A percentile compares a stretch with the other conserved stretches of the same genome.
phyloP scores from a whole-genome alignment of 371 early-diverging fungal genomes.

The Mucor racemosus region DNA sequence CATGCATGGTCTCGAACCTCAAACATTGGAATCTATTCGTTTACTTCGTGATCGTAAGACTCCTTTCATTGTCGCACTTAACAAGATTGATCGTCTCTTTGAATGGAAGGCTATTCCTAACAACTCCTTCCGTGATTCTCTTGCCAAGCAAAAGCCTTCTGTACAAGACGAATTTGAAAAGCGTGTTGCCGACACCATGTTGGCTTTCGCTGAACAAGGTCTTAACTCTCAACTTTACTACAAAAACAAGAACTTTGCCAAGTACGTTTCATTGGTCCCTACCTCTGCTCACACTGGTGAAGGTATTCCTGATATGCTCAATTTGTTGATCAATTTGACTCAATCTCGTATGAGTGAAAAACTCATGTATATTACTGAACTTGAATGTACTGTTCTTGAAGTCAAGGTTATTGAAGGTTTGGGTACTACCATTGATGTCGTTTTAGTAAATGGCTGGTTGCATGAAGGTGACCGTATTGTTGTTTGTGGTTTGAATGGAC shows the following conservation, averaged over 20 bases:
- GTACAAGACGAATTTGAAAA: conserved; percentile 92
- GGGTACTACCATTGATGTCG: conserved; percentile 99
- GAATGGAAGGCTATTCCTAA: conserved; percentile 93
- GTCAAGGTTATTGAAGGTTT: conserved; percentile 99
- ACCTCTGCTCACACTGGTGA: conserved; percentile 99
- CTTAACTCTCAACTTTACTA: conserved; percentile 96
- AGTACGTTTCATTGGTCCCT: conserved; percentile 98
- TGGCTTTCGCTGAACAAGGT: conserved; percentile 98
- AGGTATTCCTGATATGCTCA: conserved; percentile 98
- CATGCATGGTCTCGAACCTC: conserved; percentile 99
- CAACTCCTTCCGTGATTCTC: conserved; percentile 81
- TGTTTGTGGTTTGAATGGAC: conserved; percentile 97
- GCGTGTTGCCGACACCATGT: conserved; percentile 80
- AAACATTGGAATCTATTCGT: conserved; percentile 98
- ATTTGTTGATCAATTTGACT: conserved; percentile 91
- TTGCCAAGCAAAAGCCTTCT: conserved; percentile 77
- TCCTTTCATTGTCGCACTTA: conserved; percentile 99
- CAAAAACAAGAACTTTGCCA: conserved; percentile 95
- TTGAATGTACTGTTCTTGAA: conserved; percentile 99
- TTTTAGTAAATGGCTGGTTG: conserved; percentile 97
- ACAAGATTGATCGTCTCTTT: conserved; percentile 99
- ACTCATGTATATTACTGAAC: conserved; percentile 95
- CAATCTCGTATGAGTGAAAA: conserved; percentile 95
- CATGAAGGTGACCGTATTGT: conserved; percentile 98
- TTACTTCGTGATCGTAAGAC: conserved; percentile 96